Conservation (phyloP, 163 green algal species). For the Chlorella variabilis region DNA sequence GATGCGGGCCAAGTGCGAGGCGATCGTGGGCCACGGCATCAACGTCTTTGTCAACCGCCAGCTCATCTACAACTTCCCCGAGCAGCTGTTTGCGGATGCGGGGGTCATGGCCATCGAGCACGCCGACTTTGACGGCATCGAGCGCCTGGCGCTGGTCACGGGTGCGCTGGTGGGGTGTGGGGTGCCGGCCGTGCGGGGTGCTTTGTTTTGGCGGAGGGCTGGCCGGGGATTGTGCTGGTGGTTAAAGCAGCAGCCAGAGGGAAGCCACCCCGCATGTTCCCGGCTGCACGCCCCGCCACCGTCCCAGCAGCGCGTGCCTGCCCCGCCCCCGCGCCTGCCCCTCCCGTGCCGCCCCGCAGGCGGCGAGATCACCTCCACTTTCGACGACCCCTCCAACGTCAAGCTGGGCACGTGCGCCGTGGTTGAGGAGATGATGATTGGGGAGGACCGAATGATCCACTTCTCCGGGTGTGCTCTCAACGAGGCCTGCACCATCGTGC, state of each 20-base stretch:
- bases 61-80: slow-evolving; percentile 99
- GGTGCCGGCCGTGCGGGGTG: no score
- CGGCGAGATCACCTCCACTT: slow-evolving; percentile 97
- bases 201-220: not conserved
- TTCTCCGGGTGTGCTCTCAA: slow-evolving; percentile 94
- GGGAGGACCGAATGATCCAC: slow-evolving; percentile 91
- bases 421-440: slow-evolving; percentile 87
- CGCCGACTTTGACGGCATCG: slow-evolving; percentile 94
- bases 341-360: slow-evolving; percentile 72
- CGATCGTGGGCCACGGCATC: slow-evolving; percentile 93
- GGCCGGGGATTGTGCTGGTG: no score
- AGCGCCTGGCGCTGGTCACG: slow-evolving; percentile 96
- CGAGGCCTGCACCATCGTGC: slow-evolving; percentile 98
- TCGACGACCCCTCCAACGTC: slow-evolving; percentile 86
- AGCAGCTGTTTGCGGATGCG: slow-evolving; percentile 93
- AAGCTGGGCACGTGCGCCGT: slow-evolving; percentile 91
- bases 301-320: no score
- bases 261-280: no score
- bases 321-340: no score
- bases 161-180: slow-evolving; percentile 45
- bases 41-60: slow-evolving; percentile 99
- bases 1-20: slow-evolving; percentile 94
- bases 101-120: slow-evolving; percentile 91
- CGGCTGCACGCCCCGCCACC: no score
- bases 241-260: no score